A percentile compares a stretch with the other conserved stretches of the same genome.
Conservation (phyloP, 805 yeast species). For the Candida suzukii region DNA sequence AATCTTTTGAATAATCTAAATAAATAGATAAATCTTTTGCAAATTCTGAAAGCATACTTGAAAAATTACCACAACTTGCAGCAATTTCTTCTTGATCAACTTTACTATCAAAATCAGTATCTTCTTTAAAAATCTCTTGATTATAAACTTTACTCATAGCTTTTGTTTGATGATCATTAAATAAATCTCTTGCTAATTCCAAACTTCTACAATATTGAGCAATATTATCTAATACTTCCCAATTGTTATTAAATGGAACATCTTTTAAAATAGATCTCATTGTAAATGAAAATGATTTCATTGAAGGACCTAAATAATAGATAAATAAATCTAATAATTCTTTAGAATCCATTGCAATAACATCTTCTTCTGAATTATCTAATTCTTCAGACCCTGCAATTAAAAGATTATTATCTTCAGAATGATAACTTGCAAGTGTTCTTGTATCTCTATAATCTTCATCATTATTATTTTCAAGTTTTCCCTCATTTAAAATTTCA, state of each 20-base stretch:
- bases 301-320: conserved; percentile 63
- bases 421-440: conserved; percentile 11
- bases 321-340: conserved; percentile 63
- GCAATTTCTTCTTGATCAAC: conserved; percentile 75
- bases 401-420: conserved; percentile 23
- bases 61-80: conserved; percentile 77
- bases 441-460: conserved; percentile 5
- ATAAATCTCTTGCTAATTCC: conserved; percentile 44
- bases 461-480: not conserved
- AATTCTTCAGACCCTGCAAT: conserved; percentile 14
- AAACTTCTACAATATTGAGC: conserved; percentile 41
- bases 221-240: conserved; percentile 30
- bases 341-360: conserved; percentile 20
- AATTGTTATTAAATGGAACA: conserved; percentile 43
- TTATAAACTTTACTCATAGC: conserved; percentile 55
- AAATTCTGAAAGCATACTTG: conserved; percentile 56
- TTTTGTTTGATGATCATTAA: conserved; percentile 45
- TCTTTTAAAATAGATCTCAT: conserved; percentile 53
- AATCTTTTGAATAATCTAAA: conserved; percentile 36
- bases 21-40: conserved; percentile 50
- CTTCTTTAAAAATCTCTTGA: conserved; percentile 42
- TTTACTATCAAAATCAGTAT: conserved; percentile 29
- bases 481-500: conserved; percentile 35
- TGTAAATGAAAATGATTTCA: conserved; percentile 58
- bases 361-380: not conserved